Conservation (phyloP, 169 alveolate species). For the Plasmodium berghei region DNA sequence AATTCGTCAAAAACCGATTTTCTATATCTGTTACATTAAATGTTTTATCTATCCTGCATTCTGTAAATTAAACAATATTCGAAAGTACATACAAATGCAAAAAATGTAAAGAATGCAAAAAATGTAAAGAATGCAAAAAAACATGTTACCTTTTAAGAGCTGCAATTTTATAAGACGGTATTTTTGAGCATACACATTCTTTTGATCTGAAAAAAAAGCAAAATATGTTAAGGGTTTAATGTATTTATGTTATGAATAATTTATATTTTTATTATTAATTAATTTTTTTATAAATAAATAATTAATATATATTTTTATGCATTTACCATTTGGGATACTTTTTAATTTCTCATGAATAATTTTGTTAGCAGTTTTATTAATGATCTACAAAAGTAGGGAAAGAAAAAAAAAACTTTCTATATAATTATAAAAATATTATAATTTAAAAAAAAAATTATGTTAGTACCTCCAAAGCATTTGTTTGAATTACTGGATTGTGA, state of each 20-base stretch:
- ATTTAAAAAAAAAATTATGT: not conserved
- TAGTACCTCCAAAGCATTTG: slow-evolving; percentile 1
- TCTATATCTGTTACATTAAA: slow-evolving; percentile 10
- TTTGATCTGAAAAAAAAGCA: slow-evolving; percentile 42
- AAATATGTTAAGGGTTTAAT: not conserved
- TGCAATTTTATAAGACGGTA: slow-evolving; percentile 55
- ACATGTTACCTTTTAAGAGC: slow-evolving; percentile 44
- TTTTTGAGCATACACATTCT: slow-evolving; percentile 44
- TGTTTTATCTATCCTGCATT: slow-evolving; percentile 13
- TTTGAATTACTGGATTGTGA: not conserved
- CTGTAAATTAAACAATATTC: slow-evolving; percentile 13
- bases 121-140: not conserved
- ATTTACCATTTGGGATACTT: slow-evolving; percentile 53
- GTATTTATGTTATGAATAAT: not conserved
- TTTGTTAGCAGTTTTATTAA: slow-evolving; percentile 39
- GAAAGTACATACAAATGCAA: not conserved
- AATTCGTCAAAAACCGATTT: not conserved
- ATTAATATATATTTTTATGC: not conserved
- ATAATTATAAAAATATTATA: not conserved
- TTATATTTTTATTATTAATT: not conserved
- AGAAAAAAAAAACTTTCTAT: slow-evolving; percentile 2
- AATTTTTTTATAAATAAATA: not conserved
- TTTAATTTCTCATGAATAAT: slow-evolving; percentile 58
- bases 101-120: not conserved
- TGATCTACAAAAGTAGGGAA: slow-evolving; percentile 21